Conservation (phyloP, 345 rosid species). For the Brassica nigra region DNA sequence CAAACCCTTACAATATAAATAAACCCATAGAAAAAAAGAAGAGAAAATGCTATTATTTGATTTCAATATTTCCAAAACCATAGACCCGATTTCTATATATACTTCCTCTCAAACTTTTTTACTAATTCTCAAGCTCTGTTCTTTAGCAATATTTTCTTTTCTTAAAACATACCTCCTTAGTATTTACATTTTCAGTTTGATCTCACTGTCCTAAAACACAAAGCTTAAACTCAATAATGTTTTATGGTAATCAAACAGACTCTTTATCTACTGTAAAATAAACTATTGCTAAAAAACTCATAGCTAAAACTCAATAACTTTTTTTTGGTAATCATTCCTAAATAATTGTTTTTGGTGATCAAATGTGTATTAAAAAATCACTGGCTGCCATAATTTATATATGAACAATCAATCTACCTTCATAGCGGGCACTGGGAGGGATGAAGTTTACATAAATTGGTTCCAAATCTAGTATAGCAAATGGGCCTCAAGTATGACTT, state of each 20-base stretch:
- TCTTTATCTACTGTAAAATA: too few species aligned
- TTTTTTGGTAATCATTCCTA: too few species aligned
- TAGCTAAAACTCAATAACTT: too few species aligned
- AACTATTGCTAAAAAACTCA: too few species aligned
- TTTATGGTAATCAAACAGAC: too few species aligned
- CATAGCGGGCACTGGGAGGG: too few species aligned
- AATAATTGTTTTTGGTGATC: too few species aligned
- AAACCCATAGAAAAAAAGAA: background rate
- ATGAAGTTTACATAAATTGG: background rate
- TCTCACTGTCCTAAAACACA: background rate
- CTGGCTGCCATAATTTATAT: too few species aligned
- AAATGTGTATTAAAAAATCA: too few species aligned
- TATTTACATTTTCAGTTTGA: slow-evolving; percentile 34
- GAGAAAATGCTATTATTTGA: slow-evolving; percentile 6
- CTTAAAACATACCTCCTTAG: slow-evolving; percentile 14
- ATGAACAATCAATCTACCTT: background rate
- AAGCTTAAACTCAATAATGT: too few species aligned
- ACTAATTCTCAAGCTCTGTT: slow-evolving; percentile 41
- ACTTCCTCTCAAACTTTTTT: slow-evolving; percentile 31
- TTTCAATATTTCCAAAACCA: slow-evolving; percentile 18
- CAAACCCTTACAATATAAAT: slow-evolving; percentile 39
- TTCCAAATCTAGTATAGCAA: background rate
- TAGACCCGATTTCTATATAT: background rate
- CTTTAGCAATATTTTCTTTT: slow-evolving; percentile 34
- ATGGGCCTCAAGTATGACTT: slow-evolving; percentile 13